Conservation (phyloP, 1,139 yeast genomes). For the Lodderomyces metapsilosis region DNA sequence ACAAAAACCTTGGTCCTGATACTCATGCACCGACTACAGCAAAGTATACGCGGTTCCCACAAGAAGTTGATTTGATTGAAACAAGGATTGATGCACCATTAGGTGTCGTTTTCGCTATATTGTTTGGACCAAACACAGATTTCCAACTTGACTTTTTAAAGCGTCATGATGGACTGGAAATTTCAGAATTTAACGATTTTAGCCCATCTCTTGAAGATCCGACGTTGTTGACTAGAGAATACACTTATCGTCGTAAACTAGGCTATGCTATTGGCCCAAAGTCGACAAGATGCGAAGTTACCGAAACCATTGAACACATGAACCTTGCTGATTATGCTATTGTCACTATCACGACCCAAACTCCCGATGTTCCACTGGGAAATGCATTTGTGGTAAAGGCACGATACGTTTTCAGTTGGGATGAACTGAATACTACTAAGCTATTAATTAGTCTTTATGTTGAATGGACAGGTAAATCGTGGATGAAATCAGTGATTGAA, state of each 20-base stretch:
- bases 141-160: constrained; percentile 43
- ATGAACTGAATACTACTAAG: constrained; percentile 36
- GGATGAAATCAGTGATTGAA: constrained; percentile 57
- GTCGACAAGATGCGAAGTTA: constrained; percentile 51
- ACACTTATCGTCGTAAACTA: constrained; percentile 45
- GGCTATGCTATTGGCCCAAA: constrained; percentile 60
- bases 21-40: constrained; percentile 34
- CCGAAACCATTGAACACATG: constrained; percentile 42
- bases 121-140: constrained; percentile 43
- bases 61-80: constrained; percentile 34
- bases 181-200: constrained; percentile 42
- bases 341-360: constrained; percentile 39
- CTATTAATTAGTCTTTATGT: constrained; percentile 44
- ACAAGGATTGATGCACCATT: constrained; percentile 45
- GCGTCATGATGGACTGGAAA: constrained; percentile 48
- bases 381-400: constrained; percentile 51
- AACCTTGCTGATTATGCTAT: constrained; percentile 38
- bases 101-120: constrained; percentile 47
- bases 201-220: constrained; percentile 32
- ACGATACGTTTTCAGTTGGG: constrained; percentile 51
- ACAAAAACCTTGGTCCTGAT: constrained; percentile 39
- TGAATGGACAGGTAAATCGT: constrained; percentile 56
- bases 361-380: constrained; percentile 66
- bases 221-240: constrained; percentile 31
- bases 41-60: constrained; percentile 18